Conservation (phyloP, 2,329 filamentous ascomycete species). For the Elsinoe perseae region DNA sequence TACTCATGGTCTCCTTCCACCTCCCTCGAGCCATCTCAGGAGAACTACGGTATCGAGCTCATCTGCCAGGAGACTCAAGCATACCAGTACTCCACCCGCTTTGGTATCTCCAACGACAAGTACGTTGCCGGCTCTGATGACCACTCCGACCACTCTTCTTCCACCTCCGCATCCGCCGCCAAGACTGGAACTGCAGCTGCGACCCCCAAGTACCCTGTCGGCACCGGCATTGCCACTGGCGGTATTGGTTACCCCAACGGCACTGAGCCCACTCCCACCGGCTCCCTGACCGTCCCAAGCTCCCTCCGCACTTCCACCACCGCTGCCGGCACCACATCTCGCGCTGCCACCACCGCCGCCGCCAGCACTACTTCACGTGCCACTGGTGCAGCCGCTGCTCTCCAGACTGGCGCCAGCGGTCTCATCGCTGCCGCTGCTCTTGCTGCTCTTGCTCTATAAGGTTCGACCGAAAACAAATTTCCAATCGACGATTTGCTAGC, state of each 20-base stretch:
- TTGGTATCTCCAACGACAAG: constrained; percentile 47
- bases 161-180: constrained; percentile 12
- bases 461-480: background rate
- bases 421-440: constrained; percentile 33
- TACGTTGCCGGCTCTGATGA: constrained; percentile 24
- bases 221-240: constrained; percentile 16
- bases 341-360: constrained; percentile 24
- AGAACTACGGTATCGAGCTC: constrained; percentile 54
- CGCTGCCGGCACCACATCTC: constrained; percentile 19
- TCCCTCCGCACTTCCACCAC: constrained; percentile 26
- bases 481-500: constrained; percentile 6
- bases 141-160: constrained; percentile 20
- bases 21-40: constrained; percentile 35
- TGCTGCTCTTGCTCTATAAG: constrained; percentile 33
- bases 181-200: constrained; percentile 20
- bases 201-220: constrained; percentile 19
- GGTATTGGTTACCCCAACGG: constrained; percentile 19
- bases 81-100: constrained; percentile 57
- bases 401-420: constrained; percentile 32
- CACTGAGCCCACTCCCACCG: constrained; percentile 26
- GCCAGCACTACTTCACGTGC: constrained; percentile 21
- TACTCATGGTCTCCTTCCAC: constrained; percentile 49
- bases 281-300: constrained; percentile 28
- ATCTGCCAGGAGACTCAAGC: constrained; percentile 52
- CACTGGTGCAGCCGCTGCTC: constrained; percentile 30